These are phyloP conservation scores for Amyloporia xantha DNA, from an alignment of 768 basidiomycete species.

Conservation along the genomic window DNA sequence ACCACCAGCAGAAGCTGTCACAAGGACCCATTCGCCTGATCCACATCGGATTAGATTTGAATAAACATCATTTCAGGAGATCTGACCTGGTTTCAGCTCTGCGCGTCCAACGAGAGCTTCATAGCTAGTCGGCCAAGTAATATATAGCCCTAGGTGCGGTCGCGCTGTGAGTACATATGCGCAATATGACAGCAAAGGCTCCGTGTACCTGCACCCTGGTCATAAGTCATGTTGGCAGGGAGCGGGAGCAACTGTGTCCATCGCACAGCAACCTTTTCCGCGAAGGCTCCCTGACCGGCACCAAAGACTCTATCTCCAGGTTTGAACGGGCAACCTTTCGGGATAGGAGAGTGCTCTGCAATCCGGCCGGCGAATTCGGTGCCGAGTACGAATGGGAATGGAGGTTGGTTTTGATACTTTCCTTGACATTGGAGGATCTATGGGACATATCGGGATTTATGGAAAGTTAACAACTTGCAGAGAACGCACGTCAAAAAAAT, in stretches of 20 bases:
- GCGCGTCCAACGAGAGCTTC: slow-evolving; percentile 87
- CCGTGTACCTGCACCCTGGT: slow-evolving; percentile 72
- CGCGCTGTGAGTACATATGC: background rate
- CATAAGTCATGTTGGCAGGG: slow-evolving; percentile 70
- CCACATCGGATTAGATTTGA: too few relatives aligned
- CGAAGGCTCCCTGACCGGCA: slow-evolving; percentile 69
- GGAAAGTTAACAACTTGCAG: background rate
- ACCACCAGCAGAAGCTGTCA: slow-evolving; percentile 94
- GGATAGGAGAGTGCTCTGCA: slow-evolving; percentile 63
- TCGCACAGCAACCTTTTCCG: slow-evolving; percentile 62
- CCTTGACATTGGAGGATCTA: slow-evolving; percentile 85
- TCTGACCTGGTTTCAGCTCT: slow-evolving; percentile 59
- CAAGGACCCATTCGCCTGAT: slow-evolving; percentile 83
- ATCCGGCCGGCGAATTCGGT: slow-evolving; percentile 83
- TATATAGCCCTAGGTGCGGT: slow-evolving; percentile 43
- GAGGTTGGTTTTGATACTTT: slow-evolving; percentile 80
- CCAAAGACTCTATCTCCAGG: slow-evolving; percentile 90
- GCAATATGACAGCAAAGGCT: background rate
- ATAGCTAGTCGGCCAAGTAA: slow-evolving; percentile 94
- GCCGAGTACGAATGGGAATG: slow-evolving; percentile 81
- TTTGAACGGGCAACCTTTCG: slow-evolving; percentile 68
- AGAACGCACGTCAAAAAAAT: slow-evolving; percentile 38
- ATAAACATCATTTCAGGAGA: too few relatives aligned
- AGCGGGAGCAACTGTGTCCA: slow-evolving; percentile 51
- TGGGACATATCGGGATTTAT: background rate